phyloP scores from a whole-genome alignment of 805 yeast genomes.

The Lipomyces orientalis region DNA sequence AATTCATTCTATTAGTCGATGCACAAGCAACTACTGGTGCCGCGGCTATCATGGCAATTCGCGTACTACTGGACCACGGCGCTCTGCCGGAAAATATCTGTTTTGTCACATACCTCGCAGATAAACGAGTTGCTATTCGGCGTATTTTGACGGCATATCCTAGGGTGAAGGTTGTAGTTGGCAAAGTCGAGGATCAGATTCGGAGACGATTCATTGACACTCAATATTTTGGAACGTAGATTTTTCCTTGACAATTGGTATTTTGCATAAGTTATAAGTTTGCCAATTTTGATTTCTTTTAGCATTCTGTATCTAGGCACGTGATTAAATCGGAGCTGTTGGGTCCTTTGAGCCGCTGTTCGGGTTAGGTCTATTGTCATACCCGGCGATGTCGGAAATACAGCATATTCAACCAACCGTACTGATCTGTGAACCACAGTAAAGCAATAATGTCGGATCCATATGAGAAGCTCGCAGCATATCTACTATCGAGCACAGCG shows the following conservation, averaged over 20 bases:
- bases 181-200: conserved; percentile 51
- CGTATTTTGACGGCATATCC: conserved; percentile 79
- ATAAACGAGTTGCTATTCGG: conserved; percentile 73
- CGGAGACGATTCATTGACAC: conserved; percentile 34
- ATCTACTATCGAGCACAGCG: conserved; percentile 9
- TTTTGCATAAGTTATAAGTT: no score
- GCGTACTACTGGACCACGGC: conserved; percentile 82
- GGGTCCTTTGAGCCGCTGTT: background rate
- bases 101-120: conserved; percentile 70
- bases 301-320: background rate
- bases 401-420: no score
- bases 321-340: background rate
- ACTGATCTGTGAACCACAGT: background rate
- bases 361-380: no score
- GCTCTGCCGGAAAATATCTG: conserved; percentile 66
- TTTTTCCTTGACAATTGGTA: background rate
- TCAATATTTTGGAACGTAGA: conserved; percentile 35
- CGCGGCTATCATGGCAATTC: conserved; percentile 92
- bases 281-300: background rate
- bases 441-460: conserved; percentile 14
- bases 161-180: conserved; percentile 69
- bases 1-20: conserved; percentile 69
- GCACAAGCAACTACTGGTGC: conserved; percentile 93
- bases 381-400: no score
- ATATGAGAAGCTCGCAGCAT: conserved; percentile 14